Evolutionary conservation across 139 green algal genomes (phyloP), one percentile per base, ranked within the genome.

Genomic region (Closterium sp.): DNA sequence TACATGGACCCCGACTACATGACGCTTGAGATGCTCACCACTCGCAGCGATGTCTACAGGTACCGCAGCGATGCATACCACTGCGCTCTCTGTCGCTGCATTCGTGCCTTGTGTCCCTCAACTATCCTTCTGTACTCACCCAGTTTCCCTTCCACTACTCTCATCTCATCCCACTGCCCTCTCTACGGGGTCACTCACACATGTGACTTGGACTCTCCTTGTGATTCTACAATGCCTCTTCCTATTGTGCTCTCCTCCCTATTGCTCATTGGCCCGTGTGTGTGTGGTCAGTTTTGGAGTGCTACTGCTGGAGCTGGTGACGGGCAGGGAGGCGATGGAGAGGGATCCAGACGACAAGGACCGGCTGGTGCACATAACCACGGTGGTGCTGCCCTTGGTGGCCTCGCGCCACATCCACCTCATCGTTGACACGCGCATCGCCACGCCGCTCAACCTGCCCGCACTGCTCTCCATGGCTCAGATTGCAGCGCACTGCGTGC

Each of bases 1-100:
- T 94, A 94, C 87, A 34, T 94, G 31, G 91, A 91, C 29, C 91
- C 91, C 27, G 88, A 94, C 31, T 94, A 94, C 38, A 92, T 92
- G 27, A 31, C 88, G 34, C 70, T 42, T 22, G 38, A 87, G 17
- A 50, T 70, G 31, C 29, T 94, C 31, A 94, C 91, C 21, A 32
- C 31, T 28, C 92, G 92, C 21, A 89, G 79, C 28, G 91, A 94
- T 50, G 91, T 94, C 19, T 94, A 94, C 91, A 92, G 86, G 87
- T 93, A 31, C 62, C 50, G 0, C 50, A 21, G 13, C 10, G 13
- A 21, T 73, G 38, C 9, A 6, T 73, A 3, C 50, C 9, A 2
- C 10, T 22, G 2, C 50, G 50, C 50, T 73, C 50, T 38, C 31
- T 89, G 79, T 24, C 24, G 89, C 70, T 92, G 27, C 89, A 92